Evolutionary conservation across 352 stramenopile genomes (phyloP), one percentile per base, ranked within the genome.

Genomic region (Pythium plurisporium): DNA sequence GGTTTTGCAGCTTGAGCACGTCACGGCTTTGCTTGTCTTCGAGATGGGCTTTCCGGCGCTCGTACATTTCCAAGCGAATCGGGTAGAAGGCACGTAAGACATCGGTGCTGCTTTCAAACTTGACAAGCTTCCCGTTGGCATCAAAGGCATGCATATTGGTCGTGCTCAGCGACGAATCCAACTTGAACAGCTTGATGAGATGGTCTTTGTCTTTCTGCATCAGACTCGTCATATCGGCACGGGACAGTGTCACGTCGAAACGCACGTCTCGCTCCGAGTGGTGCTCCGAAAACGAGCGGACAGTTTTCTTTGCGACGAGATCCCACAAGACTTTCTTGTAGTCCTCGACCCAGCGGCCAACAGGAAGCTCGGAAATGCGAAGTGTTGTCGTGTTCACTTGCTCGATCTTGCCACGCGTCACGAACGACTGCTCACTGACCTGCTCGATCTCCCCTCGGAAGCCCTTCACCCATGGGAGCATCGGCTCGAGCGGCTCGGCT

Each of bases 81-180:
- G 72, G 55, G 64, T 92, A 99, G 64, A 99, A 99, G 29, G 87
- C 76, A 10, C 91, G 77, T 46, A 99, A 70, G 54, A 99, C 96
- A 51, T 92, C 81, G 23, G 89, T 70, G 38, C 87, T 88, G 34
- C 72, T 89, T 14, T 90, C 81, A 67, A 94, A 99, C 64, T 97
- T 98, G 38, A 79, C 67, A 46, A 99, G 93, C 30, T 91, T 86
- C 15, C 86, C 86, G 23, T 94, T 45, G 4, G 81, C 67, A 62
- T 99, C 89, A 69, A 99, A 99, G 5, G 97, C 71, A 58, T 97
- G 93, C 96, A 99, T 99, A 73, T 99, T 99, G 37, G 80, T 97
- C 11, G 92, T 98, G 17, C 86, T 92, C n/a, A 99, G 65, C 11
- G 76, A 96, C 17, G 76, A 80, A 59, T 96, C 93, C 7, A 99